These are phyloP conservation scores for Suhomyces yuchorum DNA, from an alignment of 1,139 yeast species.

Conservation along the genomic window DNA sequence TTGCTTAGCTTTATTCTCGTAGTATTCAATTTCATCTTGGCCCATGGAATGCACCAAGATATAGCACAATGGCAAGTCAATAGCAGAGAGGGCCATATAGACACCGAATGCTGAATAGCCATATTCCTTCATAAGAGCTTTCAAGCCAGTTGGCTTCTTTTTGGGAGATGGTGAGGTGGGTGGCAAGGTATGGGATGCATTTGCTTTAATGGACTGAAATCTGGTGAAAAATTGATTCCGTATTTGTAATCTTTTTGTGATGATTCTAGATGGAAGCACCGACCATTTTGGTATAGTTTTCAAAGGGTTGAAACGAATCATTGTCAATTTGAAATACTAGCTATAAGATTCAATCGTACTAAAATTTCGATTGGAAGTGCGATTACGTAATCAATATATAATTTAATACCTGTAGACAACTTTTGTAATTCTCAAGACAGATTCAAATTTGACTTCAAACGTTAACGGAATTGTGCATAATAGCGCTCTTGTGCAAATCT, in stretches of 20 bases:
- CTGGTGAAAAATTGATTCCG: conserved; percentile 15
- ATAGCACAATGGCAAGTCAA: conserved; percentile 86
- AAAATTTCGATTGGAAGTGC: not conserved
- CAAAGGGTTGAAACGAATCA: conserved; percentile 15
- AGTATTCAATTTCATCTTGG: conserved; percentile 69
- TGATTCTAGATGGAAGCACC: conserved; percentile 6
- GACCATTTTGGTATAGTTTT: conserved; percentile 7
- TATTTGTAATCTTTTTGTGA: conserved; percentile 3
- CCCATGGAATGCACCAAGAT: conserved; percentile 83
- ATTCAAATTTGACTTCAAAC: not conserved
- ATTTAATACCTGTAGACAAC: not conserved
- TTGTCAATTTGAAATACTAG: not conserved
- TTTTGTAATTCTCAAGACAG: not conserved
- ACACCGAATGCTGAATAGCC: conserved; percentile 93
- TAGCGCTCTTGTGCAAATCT: conserved; percentile 75
- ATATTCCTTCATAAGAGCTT: conserved; percentile 75
- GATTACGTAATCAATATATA: not conserved
- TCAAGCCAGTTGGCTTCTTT: conserved; percentile 53
- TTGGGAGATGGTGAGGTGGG: conserved; percentile 16
- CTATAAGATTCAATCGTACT: not conserved
- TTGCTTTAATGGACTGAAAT: conserved; percentile 23
- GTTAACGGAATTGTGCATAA: conserved; percentile 54
- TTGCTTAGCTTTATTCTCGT: conserved; percentile 63
- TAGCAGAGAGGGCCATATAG: conserved; percentile 64
- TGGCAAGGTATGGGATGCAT: conserved; percentile 12